Conservation (phyloP, 73 alveolate species). For the Uronychia setigera region DNA sequence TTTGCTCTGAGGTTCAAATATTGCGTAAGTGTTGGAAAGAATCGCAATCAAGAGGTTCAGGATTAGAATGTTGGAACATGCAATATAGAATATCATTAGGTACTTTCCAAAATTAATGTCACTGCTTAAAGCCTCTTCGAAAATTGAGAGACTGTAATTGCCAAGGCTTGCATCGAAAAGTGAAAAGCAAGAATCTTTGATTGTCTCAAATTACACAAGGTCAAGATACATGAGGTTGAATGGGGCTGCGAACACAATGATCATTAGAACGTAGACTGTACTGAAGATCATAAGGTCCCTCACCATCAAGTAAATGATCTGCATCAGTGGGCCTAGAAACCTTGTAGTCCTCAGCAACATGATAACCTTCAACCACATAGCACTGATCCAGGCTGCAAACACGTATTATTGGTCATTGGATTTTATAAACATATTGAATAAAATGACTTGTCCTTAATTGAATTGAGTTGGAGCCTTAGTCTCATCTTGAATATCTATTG, state of each 20-base stretch:
- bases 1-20: not conserved
- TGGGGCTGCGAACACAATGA: not conserved
- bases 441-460: too few relatives aligned
- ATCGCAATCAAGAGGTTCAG: constrained; percentile 13
- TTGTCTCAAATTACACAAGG: not conserved
- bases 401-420: too few relatives aligned
- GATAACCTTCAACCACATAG: too few relatives aligned
- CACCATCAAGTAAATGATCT: not conserved
- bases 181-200: not conserved
- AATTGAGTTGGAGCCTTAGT: too few relatives aligned
- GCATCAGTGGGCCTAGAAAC: constrained; percentile 7
- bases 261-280: not conserved
- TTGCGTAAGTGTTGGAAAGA: constrained; percentile 1
- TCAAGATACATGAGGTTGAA: not conserved
- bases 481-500: too few relatives aligned
- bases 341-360: too few relatives aligned
- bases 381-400: too few relatives aligned
- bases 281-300: constrained; percentile 12
- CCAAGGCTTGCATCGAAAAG: constrained; percentile 8
- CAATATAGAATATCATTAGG: not conserved
- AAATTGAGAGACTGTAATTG: not conserved
- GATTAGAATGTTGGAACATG: not conserved
- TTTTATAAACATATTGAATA: too few relatives aligned
- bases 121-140: not conserved
- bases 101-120: not conserved